These are phyloP conservation scores for Verticillium longisporum DNA, from an alignment of 2,329 filamentous ascomycete genomes.

Conservation along the genomic window DNA sequence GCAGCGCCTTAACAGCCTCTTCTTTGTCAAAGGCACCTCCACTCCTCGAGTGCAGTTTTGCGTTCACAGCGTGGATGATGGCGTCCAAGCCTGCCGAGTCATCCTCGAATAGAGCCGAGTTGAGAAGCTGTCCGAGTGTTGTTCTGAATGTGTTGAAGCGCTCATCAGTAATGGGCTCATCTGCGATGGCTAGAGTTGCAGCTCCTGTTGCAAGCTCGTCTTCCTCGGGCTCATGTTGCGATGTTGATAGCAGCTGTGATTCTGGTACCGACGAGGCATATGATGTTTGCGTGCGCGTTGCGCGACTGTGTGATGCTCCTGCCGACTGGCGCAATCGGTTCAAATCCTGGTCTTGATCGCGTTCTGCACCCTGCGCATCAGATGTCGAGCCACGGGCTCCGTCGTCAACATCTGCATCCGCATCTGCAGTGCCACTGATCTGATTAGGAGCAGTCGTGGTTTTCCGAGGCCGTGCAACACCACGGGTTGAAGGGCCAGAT, in stretches of 20 bases:
- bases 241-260: not conserved
- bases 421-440: constrained; percentile 12
- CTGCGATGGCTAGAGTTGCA: constrained; percentile 33
- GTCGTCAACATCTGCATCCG: constrained; percentile 29
- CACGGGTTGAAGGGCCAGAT: constrained; percentile 19
- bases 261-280: constrained; percentile 61
- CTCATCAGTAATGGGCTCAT: constrained; percentile 47
- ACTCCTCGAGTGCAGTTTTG: constrained; percentile 45
- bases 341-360: constrained; percentile 35
- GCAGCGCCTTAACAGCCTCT: constrained; percentile 73
- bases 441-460: constrained; percentile 13
- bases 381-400: constrained; percentile 38
- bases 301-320: constrained; percentile 23
- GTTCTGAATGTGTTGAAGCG: constrained; percentile 71
- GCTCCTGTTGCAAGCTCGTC: constrained; percentile 35
- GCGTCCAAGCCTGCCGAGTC: constrained; percentile 72
- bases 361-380: constrained; percentile 44
- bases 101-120: constrained; percentile 76
- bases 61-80: constrained; percentile 75
- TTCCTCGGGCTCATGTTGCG: constrained; percentile 24
- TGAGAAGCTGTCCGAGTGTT: constrained; percentile 76
- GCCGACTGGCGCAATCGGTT: constrained; percentile 32
- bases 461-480: constrained; percentile 25
- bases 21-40: constrained; percentile 58
- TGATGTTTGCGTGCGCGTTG: constrained; percentile 46